These are phyloP conservation scores for Tylopilus intermedius DNA, from an alignment of 768 basidiomycete species.

Conservation along the genomic window DNA sequence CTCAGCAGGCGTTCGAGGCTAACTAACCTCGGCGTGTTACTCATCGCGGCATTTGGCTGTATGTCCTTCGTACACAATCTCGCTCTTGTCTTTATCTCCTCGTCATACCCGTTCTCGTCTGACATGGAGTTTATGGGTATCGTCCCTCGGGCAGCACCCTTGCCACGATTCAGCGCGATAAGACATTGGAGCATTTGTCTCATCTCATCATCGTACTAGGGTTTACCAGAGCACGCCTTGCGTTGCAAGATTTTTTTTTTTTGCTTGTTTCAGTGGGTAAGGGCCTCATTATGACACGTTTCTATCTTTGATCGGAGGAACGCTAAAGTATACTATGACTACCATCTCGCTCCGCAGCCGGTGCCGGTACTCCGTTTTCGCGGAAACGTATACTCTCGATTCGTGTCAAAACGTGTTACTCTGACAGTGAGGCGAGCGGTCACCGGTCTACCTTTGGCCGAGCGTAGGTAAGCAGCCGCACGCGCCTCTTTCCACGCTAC, in stretches of 20 bases:
- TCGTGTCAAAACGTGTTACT: slow-evolving; percentile 68
- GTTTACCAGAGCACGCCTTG: slow-evolving; percentile 52
- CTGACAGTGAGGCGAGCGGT: no score
- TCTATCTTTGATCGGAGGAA: slow-evolving; percentile 10
- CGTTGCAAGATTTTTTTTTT: slow-evolving; percentile 54
- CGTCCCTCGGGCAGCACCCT: slow-evolving; percentile 35
- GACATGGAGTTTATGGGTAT: not conserved
- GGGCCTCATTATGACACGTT: slow-evolving; percentile 20
- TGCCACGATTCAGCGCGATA: slow-evolving; percentile 45
- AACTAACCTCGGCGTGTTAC: slow-evolving; percentile 66
- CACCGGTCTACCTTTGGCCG: slow-evolving; percentile 19
- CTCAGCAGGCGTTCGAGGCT: slow-evolving; percentile 62
- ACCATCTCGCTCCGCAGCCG: slow-evolving; percentile 16
- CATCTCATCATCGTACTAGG: slow-evolving; percentile 89
- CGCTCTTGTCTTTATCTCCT: slow-evolving; percentile 32
- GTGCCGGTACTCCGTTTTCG: slow-evolving; percentile 31
- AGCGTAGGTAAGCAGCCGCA: no score
- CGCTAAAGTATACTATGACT: slow-evolving; percentile 9
- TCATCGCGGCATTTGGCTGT: slow-evolving; percentile 40
- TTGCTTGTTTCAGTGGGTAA: slow-evolving; percentile 85
- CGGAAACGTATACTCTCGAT: slow-evolving; percentile 87
- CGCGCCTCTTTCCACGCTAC: no score
- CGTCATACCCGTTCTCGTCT: slow-evolving; percentile 5
- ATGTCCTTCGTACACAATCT: slow-evolving; percentile 62
- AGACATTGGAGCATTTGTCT: slow-evolving; percentile 37